Percentiles rank a stretch among this genome's conserved stretches.
These are phyloP conservation scores for Kalaharituber pfeilii DNA, from an alignment of 2,329 filamentous ascomycete species.

Conservation along the genomic window DNA sequence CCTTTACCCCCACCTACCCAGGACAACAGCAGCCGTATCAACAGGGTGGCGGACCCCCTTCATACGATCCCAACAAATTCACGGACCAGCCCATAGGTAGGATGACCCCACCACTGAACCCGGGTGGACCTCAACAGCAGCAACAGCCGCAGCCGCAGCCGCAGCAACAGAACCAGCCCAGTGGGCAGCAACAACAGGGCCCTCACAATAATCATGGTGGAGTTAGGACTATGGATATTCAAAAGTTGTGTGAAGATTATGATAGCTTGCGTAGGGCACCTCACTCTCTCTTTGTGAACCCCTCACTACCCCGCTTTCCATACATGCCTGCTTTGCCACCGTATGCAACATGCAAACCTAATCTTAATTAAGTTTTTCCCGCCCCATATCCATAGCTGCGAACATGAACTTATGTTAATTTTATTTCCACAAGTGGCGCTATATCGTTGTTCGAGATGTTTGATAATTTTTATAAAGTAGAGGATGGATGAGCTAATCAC, in stretches of 20 bases:
- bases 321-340: slow-evolving; percentile 4
- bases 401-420: background rate
- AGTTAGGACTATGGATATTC: slow-evolving; percentile 23
- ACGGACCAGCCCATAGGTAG: slow-evolving; percentile 16
- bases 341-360: too few relatives aligned
- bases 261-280: slow-evolving; percentile 29
- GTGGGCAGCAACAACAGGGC: slow-evolving; percentile 23
- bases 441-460: too few relatives aligned
- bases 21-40: slow-evolving; percentile 19
- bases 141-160: slow-evolving; percentile 1
- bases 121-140: slow-evolving; percentile 3
- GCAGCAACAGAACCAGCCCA: slow-evolving; percentile 19
- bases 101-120: slow-evolving; percentile 11
- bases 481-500: background rate
- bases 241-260: slow-evolving; percentile 21
- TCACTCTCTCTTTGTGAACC: slow-evolving; percentile 19
- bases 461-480: too few relatives aligned
- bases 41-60: slow-evolving; percentile 6
- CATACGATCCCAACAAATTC: slow-evolving; percentile 21
- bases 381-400: background rate
- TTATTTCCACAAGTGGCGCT: too few relatives aligned
- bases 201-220: slow-evolving; percentile 24
- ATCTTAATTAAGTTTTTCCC: background rate
- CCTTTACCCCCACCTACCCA: slow-evolving; percentile 1
- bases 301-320: slow-evolving; percentile 10